A percentile compares a stretch with the other conserved stretches of the same genome.
These are phyloP conservation scores for Wickerhamiella bombiphila DNA, from an alignment of 805 yeast species.

Conservation along the genomic window DNA sequence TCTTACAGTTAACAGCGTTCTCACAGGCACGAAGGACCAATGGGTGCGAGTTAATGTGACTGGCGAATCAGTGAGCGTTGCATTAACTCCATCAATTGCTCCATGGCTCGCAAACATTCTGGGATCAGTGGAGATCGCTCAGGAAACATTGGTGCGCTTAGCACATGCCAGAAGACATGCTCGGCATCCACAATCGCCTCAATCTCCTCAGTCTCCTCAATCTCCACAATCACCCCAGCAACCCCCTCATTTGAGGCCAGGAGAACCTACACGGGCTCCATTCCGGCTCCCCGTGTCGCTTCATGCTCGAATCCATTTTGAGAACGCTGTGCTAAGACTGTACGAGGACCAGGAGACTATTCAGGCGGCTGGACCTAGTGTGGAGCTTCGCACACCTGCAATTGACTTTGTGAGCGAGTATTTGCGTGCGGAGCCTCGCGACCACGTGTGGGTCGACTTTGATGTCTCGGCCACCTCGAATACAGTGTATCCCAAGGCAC, in stretches of 20 bases:
- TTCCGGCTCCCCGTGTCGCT: conserved; percentile 2
- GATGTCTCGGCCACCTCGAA: conserved; percentile 59
- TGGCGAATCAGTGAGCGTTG: conserved; percentile 20
- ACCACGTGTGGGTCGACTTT: conserved; percentile 31
- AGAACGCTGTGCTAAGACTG: conserved; percentile 12
- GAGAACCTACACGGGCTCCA: background rate
- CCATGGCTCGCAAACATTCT: conserved; percentile 35
- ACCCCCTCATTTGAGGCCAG: background rate
- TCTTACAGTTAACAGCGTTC: conserved; percentile 13
- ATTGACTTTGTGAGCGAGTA: conserved; percentile 46
- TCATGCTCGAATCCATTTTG: conserved; percentile 8
- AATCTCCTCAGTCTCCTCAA: background rate
- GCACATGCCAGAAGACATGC: background rate
- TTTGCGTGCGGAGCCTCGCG: conserved; percentile 18
- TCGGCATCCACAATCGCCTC: background rate
- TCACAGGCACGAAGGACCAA: conserved; percentile 5
- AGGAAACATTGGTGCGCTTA: background rate
- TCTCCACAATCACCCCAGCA: background rate
- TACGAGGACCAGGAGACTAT: conserved; percentile 16
- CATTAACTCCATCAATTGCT: conserved; percentile 20
- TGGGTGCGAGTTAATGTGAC: conserved; percentile 11
- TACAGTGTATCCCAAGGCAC: conserved; percentile 49
- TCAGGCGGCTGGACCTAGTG: conserved; percentile 13
- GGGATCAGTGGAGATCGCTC: conserved; percentile 28
- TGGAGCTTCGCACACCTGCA: conserved; percentile 63